Base-by-base conservation (phyloP, 2,329 filamentous ascomycete genomes). In the Amesomyces nigricolor region DNA sequence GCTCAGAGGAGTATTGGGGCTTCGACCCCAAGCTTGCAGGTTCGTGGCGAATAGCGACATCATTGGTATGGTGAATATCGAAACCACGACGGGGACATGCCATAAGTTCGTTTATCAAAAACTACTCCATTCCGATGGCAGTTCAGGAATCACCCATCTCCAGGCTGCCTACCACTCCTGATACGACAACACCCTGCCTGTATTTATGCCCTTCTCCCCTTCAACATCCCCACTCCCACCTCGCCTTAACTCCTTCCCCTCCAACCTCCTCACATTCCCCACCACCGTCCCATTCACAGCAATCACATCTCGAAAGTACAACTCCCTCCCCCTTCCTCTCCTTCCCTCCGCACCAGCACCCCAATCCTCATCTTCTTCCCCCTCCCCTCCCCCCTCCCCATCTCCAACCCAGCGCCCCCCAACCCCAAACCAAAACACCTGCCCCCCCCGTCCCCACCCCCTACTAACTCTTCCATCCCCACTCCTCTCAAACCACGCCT, bases 301-400 rank as follows among this genome's bases (percentile, higher is more conserved):
- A 29, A 70, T 67, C 26, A 87, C 78, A 47, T 80, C 73, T 17
- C 85, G 74, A 54, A 68, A 72, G 67, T 87, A 89, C 43, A 87
- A 69, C 65, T 77, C 70, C 47, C 66, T 69, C 16, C 35, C 17
- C 17, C 17, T 19, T 3, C 17, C 3, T 3, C 17, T 3, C 3
- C 17, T 19, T 19, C 3, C 17, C 17, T 19, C 17, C 17, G 2
- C 17, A 19, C 2, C 17, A 19, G 2, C 17, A 19, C 17, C 17
- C 17, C n/a, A n/a, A n/a, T 19, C 17, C 2, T 3, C 17, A 19
- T 2, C 17, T 2, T 3, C 17, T 19, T 19, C 17, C 17, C 17
- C 63, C 64, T 3, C 63, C 57, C 17, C 63, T 63, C 3, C 63
- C 57, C 16, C 57, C 50, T 45, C 63, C 61, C 22, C 50, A 59